phyloP scores from a whole-genome alignment of 371 early-diverging fungal species.

The Mortierella sp. region DNA sequence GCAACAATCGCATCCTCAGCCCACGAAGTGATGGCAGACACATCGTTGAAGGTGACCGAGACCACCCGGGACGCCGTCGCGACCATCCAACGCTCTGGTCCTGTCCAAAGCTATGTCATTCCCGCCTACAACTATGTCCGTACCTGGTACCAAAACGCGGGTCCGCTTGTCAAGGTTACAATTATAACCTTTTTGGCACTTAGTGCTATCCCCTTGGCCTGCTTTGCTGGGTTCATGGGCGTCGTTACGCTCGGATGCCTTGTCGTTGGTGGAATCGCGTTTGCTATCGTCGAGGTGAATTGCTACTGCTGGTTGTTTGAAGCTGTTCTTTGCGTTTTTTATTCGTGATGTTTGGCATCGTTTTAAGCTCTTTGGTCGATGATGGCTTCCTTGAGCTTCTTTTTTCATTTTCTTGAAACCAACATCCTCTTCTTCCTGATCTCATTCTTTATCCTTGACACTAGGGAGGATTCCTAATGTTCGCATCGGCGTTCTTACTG shows the following conservation, averaged over 20 bases:
- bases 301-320: too few species aligned
- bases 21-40: constrained; percentile 16
- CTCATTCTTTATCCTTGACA: not conserved
- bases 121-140: not conserved
- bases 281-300: constrained; percentile 35
- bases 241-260: constrained; percentile 31
- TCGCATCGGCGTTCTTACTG: constrained; percentile 44
- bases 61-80: constrained; percentile 11
- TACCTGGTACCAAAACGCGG: constrained; percentile 6
- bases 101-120: constrained; percentile 24
- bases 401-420: too few species aligned
- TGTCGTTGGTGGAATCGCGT: constrained; percentile 30
- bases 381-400: too few species aligned
- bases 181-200: constrained; percentile 25
- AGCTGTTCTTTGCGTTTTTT: not conserved
- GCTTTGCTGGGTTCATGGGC: constrained; percentile 38
- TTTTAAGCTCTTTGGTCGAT: too few species aligned
- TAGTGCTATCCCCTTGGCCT: constrained; percentile 32
- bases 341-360: not conserved
- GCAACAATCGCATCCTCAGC: constrained; percentile 12
- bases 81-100: constrained; percentile 14
- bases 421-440: too few species aligned
- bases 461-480: constrained; percentile 39
- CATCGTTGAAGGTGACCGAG: constrained; percentile 22
- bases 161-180: constrained; percentile 19